Evolutionary conservation across 2,329 filamentous ascomycete genomes (phyloP).

Genomic region (Onygenales sp.): DNA sequence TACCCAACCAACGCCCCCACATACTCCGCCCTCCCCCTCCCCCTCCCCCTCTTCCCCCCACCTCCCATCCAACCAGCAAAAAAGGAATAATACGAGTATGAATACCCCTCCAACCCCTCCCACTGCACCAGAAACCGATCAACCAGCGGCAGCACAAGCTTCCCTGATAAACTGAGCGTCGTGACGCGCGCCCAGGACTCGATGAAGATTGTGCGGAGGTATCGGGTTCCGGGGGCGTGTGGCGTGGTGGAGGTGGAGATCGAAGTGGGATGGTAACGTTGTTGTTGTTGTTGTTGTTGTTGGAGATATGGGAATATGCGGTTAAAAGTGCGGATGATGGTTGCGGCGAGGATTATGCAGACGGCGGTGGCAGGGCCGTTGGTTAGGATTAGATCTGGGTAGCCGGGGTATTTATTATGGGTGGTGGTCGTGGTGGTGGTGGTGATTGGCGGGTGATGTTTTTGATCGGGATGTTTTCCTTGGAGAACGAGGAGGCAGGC

Average conservation of each 20-base stretch:
- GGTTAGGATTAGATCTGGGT: slow-evolving; percentile 68
- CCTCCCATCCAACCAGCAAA: slow-evolving; percentile 26
- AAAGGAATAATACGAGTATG: slow-evolving; percentile 3
- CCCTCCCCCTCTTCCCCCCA: slow-evolving; percentile 27
- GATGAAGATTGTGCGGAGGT: slow-evolving; percentile 70
- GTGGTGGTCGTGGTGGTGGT: slow-evolving; percentile 16
- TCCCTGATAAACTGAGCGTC: slow-evolving; percentile 74
- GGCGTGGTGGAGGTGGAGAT: neutral
- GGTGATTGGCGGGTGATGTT: slow-evolving; percentile 12
- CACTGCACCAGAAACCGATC: slow-evolving; percentile 82
- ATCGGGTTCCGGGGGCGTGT: slow-evolving; percentile 8
- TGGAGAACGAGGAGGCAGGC: slow-evolving; percentile 51
- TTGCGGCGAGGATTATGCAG: slow-evolving; percentile 54
- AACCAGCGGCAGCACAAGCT: slow-evolving; percentile 60
- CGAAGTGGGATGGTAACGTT: slow-evolving; percentile 27
- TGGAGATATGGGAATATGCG: slow-evolving; percentile 10
- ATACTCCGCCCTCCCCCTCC: slow-evolving; percentile 25
- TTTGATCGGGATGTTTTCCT: slow-evolving; percentile 27
- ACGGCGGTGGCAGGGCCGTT: slow-evolving; percentile 87
- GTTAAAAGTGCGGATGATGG: slow-evolving; percentile 46
- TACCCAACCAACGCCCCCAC: slow-evolving; percentile 27
- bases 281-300: slow-evolving; percentile 2
- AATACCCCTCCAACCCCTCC: slow-evolving; percentile 47
- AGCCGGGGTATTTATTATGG: slow-evolving; percentile 17
- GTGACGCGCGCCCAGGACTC: slow-evolving; percentile 87